These are phyloP conservation scores for Pseudogymnoascus sp. DNA, from an alignment of 2,329 filamentous ascomycete genomes.

Conservation along the genomic window DNA sequence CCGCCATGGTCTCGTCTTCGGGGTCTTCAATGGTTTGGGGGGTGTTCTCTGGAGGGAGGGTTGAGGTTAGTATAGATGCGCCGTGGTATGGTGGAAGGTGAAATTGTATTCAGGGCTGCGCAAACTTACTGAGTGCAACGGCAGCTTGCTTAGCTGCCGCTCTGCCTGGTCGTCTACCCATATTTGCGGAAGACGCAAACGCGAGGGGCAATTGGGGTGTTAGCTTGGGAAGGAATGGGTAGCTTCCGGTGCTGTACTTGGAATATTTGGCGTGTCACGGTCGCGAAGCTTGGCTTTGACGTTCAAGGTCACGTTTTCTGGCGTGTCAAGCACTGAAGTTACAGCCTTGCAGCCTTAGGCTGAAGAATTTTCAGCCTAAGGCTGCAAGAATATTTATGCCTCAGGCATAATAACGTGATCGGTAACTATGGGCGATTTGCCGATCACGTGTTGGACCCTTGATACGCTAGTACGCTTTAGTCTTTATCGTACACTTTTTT, in stretches of 20 bases:
- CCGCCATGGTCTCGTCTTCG: slow-evolving; percentile 40
- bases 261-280: slow-evolving; percentile 7
- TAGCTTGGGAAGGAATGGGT: neutral
- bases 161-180: slow-evolving; percentile 44
- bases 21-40: slow-evolving; percentile 37
- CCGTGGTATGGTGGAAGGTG: too few species aligned
- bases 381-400: neutral
- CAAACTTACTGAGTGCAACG: slow-evolving; percentile 43
- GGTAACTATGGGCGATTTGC: neutral
- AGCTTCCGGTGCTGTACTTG: slow-evolving; percentile 14
- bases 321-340: neutral
- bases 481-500: neutral
- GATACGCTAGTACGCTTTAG: neutral
- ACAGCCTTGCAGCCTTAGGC: neutral
- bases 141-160: slow-evolving; percentile 47
- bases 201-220: slow-evolving; percentile 6
- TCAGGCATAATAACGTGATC: neutral
- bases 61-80: slow-evolving; percentile 10
- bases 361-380: too few species aligned
- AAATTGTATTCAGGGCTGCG: slow-evolving; percentile 12
- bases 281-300: slow-evolving; percentile 6
- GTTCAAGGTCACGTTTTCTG: slow-evolving; percentile 10
- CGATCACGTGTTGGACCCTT: neutral
- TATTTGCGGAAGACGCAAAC: slow-evolving; percentile 15
- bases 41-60: slow-evolving; percentile 40